Evolutionary conservation across 306 rosid species (phyloP).

Genomic region (Alnus rubra): DNA sequence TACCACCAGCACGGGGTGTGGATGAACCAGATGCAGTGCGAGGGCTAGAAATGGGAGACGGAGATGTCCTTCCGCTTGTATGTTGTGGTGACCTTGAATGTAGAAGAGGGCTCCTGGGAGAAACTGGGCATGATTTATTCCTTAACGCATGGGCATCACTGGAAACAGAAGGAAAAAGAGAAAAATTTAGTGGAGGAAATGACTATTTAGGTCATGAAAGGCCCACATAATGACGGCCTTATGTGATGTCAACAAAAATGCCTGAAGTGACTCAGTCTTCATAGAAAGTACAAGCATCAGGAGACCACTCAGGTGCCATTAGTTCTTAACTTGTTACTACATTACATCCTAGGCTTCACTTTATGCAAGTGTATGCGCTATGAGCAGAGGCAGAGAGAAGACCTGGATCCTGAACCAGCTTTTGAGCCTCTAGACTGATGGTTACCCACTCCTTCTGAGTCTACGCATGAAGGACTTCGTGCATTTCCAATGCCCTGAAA

Average conservation of each 20-base stretch:
- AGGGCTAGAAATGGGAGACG: conserved; percentile 98
- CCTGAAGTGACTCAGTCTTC: not conserved
- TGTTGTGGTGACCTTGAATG: conserved; percentile 87
- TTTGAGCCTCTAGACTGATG: conserved; percentile 49
- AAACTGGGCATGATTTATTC: conserved; percentile 94
- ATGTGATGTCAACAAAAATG: not conserved
- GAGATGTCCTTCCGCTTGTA: conserved; percentile 81
- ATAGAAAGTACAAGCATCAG: not conserved
- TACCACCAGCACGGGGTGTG: conserved; percentile 78
- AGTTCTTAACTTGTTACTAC: not conserved
- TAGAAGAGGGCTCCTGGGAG: conserved; percentile 98
- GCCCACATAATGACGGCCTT: not conserved
- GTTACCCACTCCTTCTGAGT: conserved; percentile 44
- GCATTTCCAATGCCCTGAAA: conserved; percentile 55
- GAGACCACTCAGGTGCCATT: conserved; percentile 1
- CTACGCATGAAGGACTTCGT: conserved; percentile 43
- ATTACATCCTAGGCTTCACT: not conserved
- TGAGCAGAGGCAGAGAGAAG: conserved; percentile 7
- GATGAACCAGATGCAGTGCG: conserved; percentile 90
- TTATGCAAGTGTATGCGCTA: conserved; percentile 5
- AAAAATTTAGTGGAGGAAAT: conserved; percentile 38
- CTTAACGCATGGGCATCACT: conserved; percentile 75
- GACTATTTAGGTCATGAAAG: not conserved
- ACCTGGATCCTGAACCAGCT: conserved; percentile 59
- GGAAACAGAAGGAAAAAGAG: conserved; percentile 41